These are phyloP conservation scores for Metarhizium sp. DNA, from an alignment of 2,329 filamentous ascomycete species.

Conservation along the genomic window DNA sequence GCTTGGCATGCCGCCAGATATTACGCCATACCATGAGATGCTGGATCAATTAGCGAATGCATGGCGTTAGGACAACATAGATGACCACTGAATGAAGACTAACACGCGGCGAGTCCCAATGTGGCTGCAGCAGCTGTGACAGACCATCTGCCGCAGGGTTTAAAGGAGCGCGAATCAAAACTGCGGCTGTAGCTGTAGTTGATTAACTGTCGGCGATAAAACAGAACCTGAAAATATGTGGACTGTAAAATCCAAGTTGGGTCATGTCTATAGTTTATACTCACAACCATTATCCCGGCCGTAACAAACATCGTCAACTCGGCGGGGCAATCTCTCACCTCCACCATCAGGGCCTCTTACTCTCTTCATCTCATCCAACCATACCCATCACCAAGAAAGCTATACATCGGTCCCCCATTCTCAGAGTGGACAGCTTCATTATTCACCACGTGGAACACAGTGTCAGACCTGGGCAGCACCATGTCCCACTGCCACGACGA, in stretches of 20 bases:
- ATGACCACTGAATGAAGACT: too few species aligned
- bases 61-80: too few species aligned
- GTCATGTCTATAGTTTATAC: not conserved
- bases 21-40: not conserved
- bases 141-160: too few species aligned
- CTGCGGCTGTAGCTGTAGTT: too few species aligned
- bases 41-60: too few species aligned
- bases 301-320: not conserved
- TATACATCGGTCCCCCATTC: not conserved
- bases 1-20: not conserved
- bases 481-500: slow-evolving; percentile 44
- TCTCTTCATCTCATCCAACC: not conserved
- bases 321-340: slow-evolving; percentile 7
- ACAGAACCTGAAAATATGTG: not conserved
- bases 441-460: not conserved
- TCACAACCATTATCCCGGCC: not conserved
- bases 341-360: not conserved
- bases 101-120: too few species aligned
- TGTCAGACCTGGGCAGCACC: not conserved
- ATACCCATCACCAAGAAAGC: not conserved
- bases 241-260: not conserved
- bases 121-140: too few species aligned
- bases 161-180: too few species aligned
- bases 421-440: too few species aligned
- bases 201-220: too few species aligned